These are phyloP conservation scores for Xylaria nigripes DNA, from an alignment of 495 filamentous ascomycete species.

Conservation along the genomic window DNA sequence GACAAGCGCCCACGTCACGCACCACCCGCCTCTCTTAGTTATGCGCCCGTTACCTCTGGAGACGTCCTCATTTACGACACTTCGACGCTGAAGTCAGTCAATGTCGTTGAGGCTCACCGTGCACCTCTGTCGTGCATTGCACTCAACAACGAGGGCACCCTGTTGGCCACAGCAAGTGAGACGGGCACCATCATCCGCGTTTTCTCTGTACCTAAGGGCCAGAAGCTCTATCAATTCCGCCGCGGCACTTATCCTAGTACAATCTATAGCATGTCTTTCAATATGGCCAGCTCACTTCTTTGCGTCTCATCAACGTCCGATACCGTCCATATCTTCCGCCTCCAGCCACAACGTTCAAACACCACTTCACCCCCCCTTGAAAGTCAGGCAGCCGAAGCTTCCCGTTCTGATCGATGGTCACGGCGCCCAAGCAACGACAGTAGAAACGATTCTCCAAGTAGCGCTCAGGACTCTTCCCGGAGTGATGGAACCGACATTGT, in stretches of 20 bases:
- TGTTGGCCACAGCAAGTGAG: constrained; percentile 90
- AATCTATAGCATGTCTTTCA: constrained; percentile 99
- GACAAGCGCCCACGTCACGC: constrained; percentile 72
- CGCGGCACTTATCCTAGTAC: constrained; percentile 87
- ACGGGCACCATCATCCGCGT: constrained; percentile 96
- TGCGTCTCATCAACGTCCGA: constrained; percentile 94
- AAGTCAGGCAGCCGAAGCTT: constrained; percentile 24
- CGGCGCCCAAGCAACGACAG: constrained; percentile 39
- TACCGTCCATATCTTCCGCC: constrained; percentile 93
- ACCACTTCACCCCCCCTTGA: constrained; percentile 21
- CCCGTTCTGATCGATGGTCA: constrained; percentile 39
- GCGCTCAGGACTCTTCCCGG: constrained; percentile 34
- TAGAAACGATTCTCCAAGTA: constrained; percentile 37
- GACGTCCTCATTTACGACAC: constrained; percentile 91
- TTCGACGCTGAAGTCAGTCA: constrained; percentile 77
- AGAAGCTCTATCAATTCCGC: constrained; percentile 92
- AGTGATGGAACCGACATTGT: constrained; percentile 33
- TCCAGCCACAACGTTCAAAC: constrained; percentile 34
- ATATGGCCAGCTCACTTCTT: constrained; percentile 82
- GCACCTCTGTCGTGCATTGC: constrained; percentile 86
- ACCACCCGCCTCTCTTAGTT: constrained; percentile 58
- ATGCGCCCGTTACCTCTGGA: constrained; percentile 76
- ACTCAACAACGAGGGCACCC: constrained; percentile 84
- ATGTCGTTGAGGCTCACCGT: constrained; percentile 88
- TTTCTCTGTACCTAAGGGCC: constrained; percentile 78